Evolutionary conservation across 2,329 filamentous ascomycete genomes (phyloP).

Genomic region (Cercospora sesami): DNA sequence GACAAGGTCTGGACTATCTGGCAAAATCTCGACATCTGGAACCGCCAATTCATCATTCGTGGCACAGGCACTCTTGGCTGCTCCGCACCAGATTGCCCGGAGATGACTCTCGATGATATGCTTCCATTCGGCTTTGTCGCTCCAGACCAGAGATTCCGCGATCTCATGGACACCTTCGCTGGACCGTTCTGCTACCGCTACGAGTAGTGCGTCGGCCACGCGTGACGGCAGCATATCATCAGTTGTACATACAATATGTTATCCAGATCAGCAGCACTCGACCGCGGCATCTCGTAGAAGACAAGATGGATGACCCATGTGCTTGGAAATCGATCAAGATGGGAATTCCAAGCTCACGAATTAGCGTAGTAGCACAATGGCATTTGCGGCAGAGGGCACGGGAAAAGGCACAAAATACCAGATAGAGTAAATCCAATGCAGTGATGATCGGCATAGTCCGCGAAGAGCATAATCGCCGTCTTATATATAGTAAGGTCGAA

Average conservation of each 20-base stretch:
- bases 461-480: background rate
- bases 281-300: background rate
- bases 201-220: conserved; percentile 20
- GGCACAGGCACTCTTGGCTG: conserved; percentile 49
- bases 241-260: background rate
- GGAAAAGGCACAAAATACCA: background rate
- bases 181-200: conserved; percentile 40
- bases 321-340: background rate
- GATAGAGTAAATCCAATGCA: background rate
- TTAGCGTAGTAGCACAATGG: background rate
- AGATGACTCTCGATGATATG: conserved; percentile 49
- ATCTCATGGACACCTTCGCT: conserved; percentile 37
- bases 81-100: conserved; percentile 46
- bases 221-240: background rate
- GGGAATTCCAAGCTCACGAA: background rate
- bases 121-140: conserved; percentile 40
- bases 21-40: conserved; percentile 49
- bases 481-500: background rate
- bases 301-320: background rate
- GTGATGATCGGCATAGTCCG: background rate
- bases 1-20: conserved; percentile 49
- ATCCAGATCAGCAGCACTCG: background rate
- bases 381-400: background rate
- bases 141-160: conserved; percentile 29
- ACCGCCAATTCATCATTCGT: conserved; percentile 43